Base-by-base conservation (phyloP, 1,284 basidiomycete genomes). In the Trametes pubescens region DNA sequence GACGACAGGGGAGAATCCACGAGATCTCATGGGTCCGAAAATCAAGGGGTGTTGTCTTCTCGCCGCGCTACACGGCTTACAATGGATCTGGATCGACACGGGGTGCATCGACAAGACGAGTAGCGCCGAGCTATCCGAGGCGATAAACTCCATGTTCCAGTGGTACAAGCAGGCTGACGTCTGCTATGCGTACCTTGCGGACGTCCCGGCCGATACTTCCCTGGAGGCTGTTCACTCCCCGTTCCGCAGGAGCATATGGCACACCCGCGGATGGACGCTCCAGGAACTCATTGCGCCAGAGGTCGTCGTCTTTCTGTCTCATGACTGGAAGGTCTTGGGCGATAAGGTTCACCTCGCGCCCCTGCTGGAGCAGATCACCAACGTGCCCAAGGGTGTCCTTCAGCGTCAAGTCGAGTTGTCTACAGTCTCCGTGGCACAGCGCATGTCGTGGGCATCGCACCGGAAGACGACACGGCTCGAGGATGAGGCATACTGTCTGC, bases 51-150 rank as follows among this genome's bases (percentile, higher is more conserved):
- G 53, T 48, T 64, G 58, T 35, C 35, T 24, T 11, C 40, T 64
- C 43, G 58, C 63, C 13, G 58, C 51, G 54, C 44, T 26, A 4
- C 49, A 60, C n/a, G 63, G 58, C 8, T 60, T 52, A 55, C 11
- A 22, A 21, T 64, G 63, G 63, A 43, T 53, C 9, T 64, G 63
- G 63, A 40, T 60, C n/a, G 63, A 64, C 46, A 59, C 63, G 11
- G 60, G 63, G 54, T 64, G 59, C 58, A 60, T 64, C 55, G 44
- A 64, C 59, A 64, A 38, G 37, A 38, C 37, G 52, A 64, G 59
- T 44, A 61, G 63, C 37, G 22, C 63, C 2, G 62, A 64, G 43
- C 62, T 64, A 21, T 59, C 62, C 1, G 62, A 64, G 49, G 57
- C 62, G 18, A 64, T 64, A 53, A 64, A 64, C 54, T 56, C 62